phyloP scores from a whole-genome alignment of 148 eudicot genomes.

The Fagopyrum tataricum region DNA sequence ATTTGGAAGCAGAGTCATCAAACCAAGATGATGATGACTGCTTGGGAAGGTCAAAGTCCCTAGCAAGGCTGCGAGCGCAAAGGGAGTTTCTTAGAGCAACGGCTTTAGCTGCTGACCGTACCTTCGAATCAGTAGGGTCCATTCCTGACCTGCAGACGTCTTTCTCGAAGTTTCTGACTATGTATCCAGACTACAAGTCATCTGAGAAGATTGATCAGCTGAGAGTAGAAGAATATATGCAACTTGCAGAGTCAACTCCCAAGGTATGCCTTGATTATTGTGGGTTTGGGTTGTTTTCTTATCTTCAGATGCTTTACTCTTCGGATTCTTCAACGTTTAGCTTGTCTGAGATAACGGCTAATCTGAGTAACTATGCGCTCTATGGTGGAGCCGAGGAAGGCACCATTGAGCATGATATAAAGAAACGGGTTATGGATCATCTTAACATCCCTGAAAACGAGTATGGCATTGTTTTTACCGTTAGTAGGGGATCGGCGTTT shows the following conservation, averaged over 20 bases:
- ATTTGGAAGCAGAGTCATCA: constrained; percentile 39
- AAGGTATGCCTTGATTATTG: constrained; percentile 97
- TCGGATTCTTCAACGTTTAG: constrained; percentile 85
- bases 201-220: constrained; percentile 83
- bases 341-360: constrained; percentile 87
- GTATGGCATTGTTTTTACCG: constrained; percentile 92
- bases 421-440: constrained; percentile 79
- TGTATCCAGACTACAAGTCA: constrained; percentile 80
- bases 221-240: constrained; percentile 78
- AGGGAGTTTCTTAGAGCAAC: constrained; percentile 90
- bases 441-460: constrained; percentile 94
- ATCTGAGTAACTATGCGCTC: constrained; percentile 86
- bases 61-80: constrained; percentile 68
- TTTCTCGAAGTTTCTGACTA: constrained; percentile 66
- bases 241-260: constrained; percentile 42
- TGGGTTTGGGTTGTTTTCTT: constrained; percentile 95
- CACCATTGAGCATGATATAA: constrained; percentile 84
- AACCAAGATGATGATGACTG: constrained; percentile 50
- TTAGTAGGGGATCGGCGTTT: constrained; percentile 93
- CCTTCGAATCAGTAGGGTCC: constrained; percentile 49
- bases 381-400: constrained; percentile 91
- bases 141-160: constrained; percentile 65
- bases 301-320: constrained; percentile 67
- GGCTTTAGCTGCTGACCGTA: constrained; percentile 76
- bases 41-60: constrained; percentile 69